These are phyloP conservation scores for Sequoiadendron giganteum DNA, from an alignment of 75 land plant species.

Conservation along the genomic window DNA sequence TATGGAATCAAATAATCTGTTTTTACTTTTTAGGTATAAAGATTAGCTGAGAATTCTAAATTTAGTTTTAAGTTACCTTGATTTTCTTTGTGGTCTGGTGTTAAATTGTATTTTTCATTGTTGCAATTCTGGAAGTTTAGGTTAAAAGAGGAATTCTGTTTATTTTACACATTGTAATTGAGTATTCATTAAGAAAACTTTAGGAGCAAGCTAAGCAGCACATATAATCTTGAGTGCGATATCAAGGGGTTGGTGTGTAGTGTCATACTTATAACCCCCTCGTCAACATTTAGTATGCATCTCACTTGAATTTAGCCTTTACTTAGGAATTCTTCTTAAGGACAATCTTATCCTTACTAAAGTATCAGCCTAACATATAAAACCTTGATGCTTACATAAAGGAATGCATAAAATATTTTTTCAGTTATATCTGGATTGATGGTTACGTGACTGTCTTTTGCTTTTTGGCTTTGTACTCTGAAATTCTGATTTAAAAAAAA, in stretches of 20 bases:
- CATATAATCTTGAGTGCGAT: background rate
- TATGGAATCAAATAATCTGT: background rate
- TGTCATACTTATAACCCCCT: background rate
- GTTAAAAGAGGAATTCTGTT: background rate
- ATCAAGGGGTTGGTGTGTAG: background rate
- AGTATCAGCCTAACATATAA: background rate
- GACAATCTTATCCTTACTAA: background rate
- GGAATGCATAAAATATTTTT: background rate
- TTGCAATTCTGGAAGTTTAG: background rate
- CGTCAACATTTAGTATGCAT: background rate
- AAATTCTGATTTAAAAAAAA: background rate
- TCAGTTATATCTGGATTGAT: background rate
- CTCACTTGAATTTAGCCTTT: background rate
- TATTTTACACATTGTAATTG: background rate
- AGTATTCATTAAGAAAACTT: background rate
- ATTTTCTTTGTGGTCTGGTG: background rate
- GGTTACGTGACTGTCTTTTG: background rate
- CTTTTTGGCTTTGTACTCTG: background rate
- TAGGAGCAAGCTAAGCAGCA: background rate
- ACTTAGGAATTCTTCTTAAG: background rate
- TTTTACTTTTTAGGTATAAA: background rate
- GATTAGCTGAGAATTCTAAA: background rate
- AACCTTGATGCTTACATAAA: background rate
- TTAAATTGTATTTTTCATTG: background rate
- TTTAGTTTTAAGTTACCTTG: background rate